Evolutionary conservation across 2,329 filamentous ascomycete species (phyloP).

Genomic region (Nannizziopsis barbatae): DNA sequence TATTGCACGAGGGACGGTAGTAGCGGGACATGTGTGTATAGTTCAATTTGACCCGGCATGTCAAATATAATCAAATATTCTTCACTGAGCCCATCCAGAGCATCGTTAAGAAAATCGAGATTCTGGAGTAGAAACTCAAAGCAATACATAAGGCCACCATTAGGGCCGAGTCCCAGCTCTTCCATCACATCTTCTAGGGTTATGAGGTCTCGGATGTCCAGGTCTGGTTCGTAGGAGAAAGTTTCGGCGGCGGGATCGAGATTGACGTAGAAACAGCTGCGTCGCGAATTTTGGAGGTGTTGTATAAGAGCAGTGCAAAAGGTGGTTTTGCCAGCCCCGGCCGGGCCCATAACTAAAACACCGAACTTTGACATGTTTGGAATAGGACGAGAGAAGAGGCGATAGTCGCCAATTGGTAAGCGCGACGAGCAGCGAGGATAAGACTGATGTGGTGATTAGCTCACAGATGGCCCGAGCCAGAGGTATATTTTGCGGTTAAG

Average conservation of each 20-base stretch:
- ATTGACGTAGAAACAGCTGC: slow-evolving; percentile 96
- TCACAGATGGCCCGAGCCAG: too few species aligned
- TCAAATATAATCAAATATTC: slow-evolving; percentile 97
- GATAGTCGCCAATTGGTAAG: not conserved
- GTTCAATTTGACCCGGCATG: slow-evolving; percentile 97
- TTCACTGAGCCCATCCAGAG: slow-evolving; percentile 74
- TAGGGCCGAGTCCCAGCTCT: slow-evolving; percentile 78
- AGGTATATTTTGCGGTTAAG: too few species aligned
- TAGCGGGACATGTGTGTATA: slow-evolving; percentile 94
- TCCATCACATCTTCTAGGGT: slow-evolving; percentile 94
- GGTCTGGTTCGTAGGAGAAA: slow-evolving; percentile 81
- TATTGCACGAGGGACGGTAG: slow-evolving; percentile 73
- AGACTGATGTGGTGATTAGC: not conserved
- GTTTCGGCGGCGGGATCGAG: slow-evolving; percentile 91
- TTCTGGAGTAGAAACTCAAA: slow-evolving; percentile 95
- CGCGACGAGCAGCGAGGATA: not conserved
- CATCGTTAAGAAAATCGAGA: slow-evolving; percentile 78
- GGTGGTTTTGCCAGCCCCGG: slow-evolving; percentile 92
- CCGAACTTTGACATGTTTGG: slow-evolving; percentile 79
- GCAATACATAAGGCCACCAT: slow-evolving; percentile 89
- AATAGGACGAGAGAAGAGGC: not conserved
- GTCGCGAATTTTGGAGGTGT: slow-evolving; percentile 76
- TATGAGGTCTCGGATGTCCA: slow-evolving; percentile 93
- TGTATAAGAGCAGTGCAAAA: slow-evolving; percentile 92
- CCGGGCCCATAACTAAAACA: slow-evolving; percentile 88